Evolutionary conservation across 2,329 filamentous ascomycete species (phyloP), one percentile per base, ranked within the genome.

Genomic region (Chrysosporium keratinophilum): DNA sequence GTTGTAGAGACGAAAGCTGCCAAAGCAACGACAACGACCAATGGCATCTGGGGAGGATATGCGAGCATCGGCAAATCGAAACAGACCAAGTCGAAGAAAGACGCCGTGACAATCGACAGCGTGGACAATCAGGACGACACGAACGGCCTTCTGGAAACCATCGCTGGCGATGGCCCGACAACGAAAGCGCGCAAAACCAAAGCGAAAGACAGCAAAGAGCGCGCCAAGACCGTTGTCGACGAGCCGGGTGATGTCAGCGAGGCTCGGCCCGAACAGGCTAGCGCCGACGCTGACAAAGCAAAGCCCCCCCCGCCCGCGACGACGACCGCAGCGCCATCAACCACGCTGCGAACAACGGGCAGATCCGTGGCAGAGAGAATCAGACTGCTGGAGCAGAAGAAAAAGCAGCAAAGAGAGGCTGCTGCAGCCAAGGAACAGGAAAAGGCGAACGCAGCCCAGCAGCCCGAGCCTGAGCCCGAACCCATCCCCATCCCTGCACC

Each of bases 331-430:
- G 73, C 42, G 10, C 31, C 55, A 34, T 47, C 62, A 44, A 60
- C 71, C 57, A 44, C 39, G 10, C 61, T 69, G 48, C 74, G 73
- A 61, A 62, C 67, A 55, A 55, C 67, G 19, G 65, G 61, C 46
- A 74, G 72, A 59, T 67, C 71, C 47, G 70, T 81, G 41, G 72
- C 76, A 14, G 78, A 81, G 59, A 75, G 75, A 59, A 76, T 81
- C 66, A 78, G 71, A 58, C 65, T 64, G 20, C 65, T 76, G 37
- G 74, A 76, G 54, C 64, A 68, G 54, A 62, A 56, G 42, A 68
- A 66, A 53, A 73, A 70, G 57, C 65, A 68, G 48, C 69, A 69
- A 53, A 61, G 63, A 35, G 72, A 71, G 62, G 65, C 67, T 28
- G 61, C 63, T 37, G 66, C 65, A 56, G 66, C 66, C 58, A 68